Percentiles rank a stretch among this genome's conserved stretches.
Conservation (phyloP, 345 rosid species). For the Mercurialis annua region DNA sequence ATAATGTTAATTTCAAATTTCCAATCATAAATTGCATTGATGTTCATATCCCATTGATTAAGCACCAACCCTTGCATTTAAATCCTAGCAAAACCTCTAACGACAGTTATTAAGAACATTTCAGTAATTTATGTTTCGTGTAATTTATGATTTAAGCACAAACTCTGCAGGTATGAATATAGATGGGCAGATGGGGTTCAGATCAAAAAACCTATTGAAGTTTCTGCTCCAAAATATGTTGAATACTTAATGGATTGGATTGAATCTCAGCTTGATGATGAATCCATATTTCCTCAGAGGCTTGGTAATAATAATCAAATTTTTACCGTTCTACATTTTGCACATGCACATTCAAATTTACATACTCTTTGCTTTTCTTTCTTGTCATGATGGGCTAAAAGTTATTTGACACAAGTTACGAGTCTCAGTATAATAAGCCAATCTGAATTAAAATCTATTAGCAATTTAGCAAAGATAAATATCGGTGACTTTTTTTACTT, state of each 20-base stretch:
- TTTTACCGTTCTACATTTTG: slow-evolving; percentile 2
- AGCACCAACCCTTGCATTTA: background rate
- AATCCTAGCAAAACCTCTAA: too few relatives aligned
- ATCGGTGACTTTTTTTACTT: too few relatives aligned
- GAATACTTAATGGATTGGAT: slow-evolving; percentile 99
- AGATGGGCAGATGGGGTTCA: slow-evolving; percentile 99
- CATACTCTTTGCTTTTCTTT: background rate
- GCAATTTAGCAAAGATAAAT: too few relatives aligned
- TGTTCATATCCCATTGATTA: background rate
- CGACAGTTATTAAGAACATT: background rate
- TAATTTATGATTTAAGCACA: slow-evolving; percentile 17
- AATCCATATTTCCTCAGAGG: slow-evolving; percentile 92
- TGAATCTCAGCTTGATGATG: slow-evolving; percentile 93
- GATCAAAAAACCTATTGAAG: slow-evolving; percentile 97
- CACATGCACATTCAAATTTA: background rate
- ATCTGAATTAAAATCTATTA: too few relatives aligned
- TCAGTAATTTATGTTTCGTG: background rate
- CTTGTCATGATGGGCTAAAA: background rate
- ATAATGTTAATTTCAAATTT: background rate
- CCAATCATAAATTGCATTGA: background rate
- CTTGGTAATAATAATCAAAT: slow-evolving; percentile 56
- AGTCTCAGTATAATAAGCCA: too few relatives aligned
- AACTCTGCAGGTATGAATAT: slow-evolving; percentile 74
- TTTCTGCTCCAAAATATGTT: slow-evolving; percentile 98
- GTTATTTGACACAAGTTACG: too few relatives aligned